Evolutionary conservation across 805 yeast species (phyloP), one percentile per base, ranked within the genome.

Genomic region (Starmerella stellata): DNA sequence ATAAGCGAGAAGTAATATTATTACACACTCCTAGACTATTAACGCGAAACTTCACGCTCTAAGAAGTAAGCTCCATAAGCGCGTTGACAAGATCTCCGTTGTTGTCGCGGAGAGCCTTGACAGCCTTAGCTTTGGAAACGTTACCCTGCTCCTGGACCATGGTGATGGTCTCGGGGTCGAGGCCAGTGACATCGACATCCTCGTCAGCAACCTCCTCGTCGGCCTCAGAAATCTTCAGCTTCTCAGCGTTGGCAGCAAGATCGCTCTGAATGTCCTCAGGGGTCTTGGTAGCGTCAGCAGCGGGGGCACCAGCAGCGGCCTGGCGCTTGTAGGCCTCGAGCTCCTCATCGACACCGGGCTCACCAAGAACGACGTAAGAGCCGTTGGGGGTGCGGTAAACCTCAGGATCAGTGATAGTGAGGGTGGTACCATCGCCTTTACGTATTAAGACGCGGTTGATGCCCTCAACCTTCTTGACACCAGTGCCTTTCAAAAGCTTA

Each of bases 361-460:
- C 95, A 67, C 98, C 98, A 56, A 87, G 85, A 52, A 87, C 95
- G 55, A 87, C 76, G 71, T 79, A 90, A 53, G 93, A 77, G 60
- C 95, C 95, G 58, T 92, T 78, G 49, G 75, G 71, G 47, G 95
- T 76, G 66, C 72, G 81, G 93, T 69, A 87, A 45, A 90, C 96
- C 54, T 83, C 95, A 63, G 98, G 98, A 52, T 65, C 62, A 62
- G 81, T 90, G 66, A 87, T 80, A 59, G 90, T 93, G 63, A 77
- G 73, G 60, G 83, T 77, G 61, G 77, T 73, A 74, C 81, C 80
- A 62, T 85, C 83, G 68, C 80, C 76, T 70, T 76, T 81, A 69
- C 78, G 81, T 74, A 87, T 78, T 53, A 95, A 83, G 58, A 90
- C 96, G 68, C 96, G 79, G 60, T 80, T 67, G 60, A 87, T 79